phyloP scores from a whole-genome alignment of 495 filamentous ascomycete genomes.

The Penicillium lividum region DNA sequence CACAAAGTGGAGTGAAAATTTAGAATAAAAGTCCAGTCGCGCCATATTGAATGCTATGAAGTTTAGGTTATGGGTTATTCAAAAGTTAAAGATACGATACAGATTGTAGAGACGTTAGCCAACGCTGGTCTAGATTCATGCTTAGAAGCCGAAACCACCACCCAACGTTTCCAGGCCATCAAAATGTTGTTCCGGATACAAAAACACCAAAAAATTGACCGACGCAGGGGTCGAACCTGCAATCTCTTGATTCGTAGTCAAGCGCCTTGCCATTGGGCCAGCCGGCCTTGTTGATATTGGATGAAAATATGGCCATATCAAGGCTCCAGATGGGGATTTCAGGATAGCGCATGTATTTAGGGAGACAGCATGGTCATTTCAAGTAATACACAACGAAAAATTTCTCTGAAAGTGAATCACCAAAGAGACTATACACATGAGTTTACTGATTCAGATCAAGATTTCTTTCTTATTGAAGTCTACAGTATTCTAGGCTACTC shows the following conservation, averaged over 20 bases:
- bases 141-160: not conserved
- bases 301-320: not conserved
- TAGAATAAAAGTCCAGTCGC: no score
- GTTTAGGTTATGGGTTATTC: no score
- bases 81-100: no score
- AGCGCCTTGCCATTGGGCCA: conserved; percentile 73
- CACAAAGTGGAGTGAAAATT: no score
- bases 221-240: conserved; percentile 49
- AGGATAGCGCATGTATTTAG: not conserved
- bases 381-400: not conserved
- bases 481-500: no score
- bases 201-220: conserved; percentile 31
- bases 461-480: no score
- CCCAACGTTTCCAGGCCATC: not conserved
- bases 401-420: not conserved
- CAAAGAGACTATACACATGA: not conserved
- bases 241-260: conserved; percentile 73
- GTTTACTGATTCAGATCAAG: no score
- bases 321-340: not conserved
- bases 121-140: no score
- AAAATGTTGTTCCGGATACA: not conserved
- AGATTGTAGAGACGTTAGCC: no score
- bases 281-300: conserved; percentile 31
- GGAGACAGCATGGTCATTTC: not conserved
- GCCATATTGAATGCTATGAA: no score